Percentiles rank a stretch among this genome's conserved stretches.
Evolutionary conservation across 139 green algal genomes (phyloP).

Genomic region (Chlorella sp.): DNA sequence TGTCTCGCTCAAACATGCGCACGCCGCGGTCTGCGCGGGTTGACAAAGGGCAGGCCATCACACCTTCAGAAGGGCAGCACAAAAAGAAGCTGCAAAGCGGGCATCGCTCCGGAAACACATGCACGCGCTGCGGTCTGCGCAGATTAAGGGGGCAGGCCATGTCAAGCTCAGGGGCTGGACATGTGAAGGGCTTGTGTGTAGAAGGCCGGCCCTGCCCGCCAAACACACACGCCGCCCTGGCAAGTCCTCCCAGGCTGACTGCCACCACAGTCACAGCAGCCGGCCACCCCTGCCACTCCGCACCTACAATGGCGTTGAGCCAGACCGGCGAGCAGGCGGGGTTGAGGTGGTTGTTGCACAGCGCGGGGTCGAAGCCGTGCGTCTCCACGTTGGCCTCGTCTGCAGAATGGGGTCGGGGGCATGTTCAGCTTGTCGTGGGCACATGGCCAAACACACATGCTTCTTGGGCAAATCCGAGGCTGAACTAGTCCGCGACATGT

Average conservation of each 20-base stretch:
- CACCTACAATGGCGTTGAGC: constrained; percentile 72
- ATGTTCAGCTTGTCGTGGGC: neutral
- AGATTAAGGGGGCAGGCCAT: neutral
- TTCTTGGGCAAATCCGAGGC: no score
- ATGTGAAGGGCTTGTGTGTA: neutral
- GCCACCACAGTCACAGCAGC: neutral
- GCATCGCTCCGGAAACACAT: neutral
- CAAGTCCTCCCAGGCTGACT: no score
- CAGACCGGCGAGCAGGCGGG: constrained; percentile 74
- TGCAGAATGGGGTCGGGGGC: neutral
- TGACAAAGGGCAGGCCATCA: neutral
- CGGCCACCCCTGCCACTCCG: no score
- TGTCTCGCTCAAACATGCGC: constrained; percentile 89
- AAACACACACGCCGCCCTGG: no score
- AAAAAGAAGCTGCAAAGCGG: neutral
- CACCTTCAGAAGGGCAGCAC: neutral
- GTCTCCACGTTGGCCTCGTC: constrained; percentile 99
- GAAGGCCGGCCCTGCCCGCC: no score
- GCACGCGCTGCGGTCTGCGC: no score
- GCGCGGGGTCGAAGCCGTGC: constrained; percentile 92
- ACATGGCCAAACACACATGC: no score
- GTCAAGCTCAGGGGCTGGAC: neutral
- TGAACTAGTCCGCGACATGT: no score
- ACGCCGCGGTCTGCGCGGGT: constrained; percentile 58
- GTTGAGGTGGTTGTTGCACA: constrained; percentile 72